Percentiles rank a stretch among this genome's conserved stretches.
phyloP scores from a whole-genome alignment of 139 green algal genomes.

The Pycnococcus provasolii region DNA sequence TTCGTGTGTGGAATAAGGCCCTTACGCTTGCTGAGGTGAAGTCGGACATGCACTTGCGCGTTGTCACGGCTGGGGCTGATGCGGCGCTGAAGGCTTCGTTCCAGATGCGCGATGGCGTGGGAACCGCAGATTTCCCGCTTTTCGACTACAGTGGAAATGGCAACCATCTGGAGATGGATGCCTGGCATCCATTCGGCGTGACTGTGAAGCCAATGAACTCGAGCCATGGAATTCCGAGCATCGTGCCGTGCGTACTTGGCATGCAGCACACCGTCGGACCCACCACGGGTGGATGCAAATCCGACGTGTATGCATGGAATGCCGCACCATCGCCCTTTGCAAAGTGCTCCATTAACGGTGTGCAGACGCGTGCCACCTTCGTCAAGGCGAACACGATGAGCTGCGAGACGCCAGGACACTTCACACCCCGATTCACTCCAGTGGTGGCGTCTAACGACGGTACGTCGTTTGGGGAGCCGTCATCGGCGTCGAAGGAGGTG shows the following conservation, averaged over 20 bases:
- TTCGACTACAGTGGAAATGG: not conserved
- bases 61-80: not conserved
- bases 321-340: slow-evolving; percentile 2
- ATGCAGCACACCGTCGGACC: slow-evolving; percentile 27
- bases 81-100: slow-evolving; percentile 8
- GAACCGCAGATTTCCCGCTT: not conserved
- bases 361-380: slow-evolving; percentile 2
- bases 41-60: slow-evolving; percentile 20
- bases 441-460: slow-evolving; percentile 25
- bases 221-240: not conserved
- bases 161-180: no score
- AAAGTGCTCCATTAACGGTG: slow-evolving; percentile 14
- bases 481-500: slow-evolving; percentile 12
- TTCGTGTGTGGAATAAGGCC: slow-evolving; percentile 20
- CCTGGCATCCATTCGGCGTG: no score
- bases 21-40: slow-evolving; percentile 12
- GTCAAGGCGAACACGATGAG: slow-evolving; percentile 7
- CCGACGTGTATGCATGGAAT: slow-evolving; percentile 25
- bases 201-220: not conserved
- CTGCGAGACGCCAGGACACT: slow-evolving; percentile 21
- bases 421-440: slow-evolving; percentile 14
- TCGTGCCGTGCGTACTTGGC: slow-evolving; percentile 27
- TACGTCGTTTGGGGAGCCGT: slow-evolving; percentile 13
- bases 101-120: not conserved
- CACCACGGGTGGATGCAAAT: slow-evolving; percentile 15